Conservation (phyloP, 257 asterid species). For the Solanum chiquidenum region DNA sequence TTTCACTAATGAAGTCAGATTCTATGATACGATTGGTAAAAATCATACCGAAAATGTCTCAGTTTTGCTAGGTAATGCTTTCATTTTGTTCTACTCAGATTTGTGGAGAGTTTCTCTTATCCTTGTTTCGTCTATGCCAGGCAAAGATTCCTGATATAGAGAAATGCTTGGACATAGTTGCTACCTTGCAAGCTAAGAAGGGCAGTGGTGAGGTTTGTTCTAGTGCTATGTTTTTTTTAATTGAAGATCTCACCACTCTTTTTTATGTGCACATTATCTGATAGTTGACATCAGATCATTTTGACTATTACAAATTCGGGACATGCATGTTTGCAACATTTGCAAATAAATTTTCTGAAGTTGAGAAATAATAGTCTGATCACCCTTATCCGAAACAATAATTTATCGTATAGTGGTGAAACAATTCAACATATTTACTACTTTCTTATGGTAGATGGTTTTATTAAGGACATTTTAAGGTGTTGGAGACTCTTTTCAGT, state of each 20-base stretch:
- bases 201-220: constrained; percentile 80
- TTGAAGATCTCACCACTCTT: neutral
- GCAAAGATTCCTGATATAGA: constrained; percentile 94
- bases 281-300: neutral
- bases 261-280: neutral
- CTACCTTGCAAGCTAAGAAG: constrained; percentile 75
- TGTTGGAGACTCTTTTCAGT: neutral
- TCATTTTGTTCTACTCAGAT: neutral
- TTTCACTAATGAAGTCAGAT: neutral
- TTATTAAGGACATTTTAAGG: neutral
- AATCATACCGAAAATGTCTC: neutral
- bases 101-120: neutral
- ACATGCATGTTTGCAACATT: neutral
- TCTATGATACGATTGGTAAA: neutral
- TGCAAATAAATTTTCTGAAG: neutral
- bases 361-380: neutral
- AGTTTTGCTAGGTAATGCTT: neutral
- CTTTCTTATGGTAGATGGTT: neutral
- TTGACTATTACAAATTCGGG: neutral
- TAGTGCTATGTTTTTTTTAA: neutral
- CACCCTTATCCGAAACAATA: neutral
- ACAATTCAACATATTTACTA: neutral
- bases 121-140: constrained; percentile 20
- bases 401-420: neutral
- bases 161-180: constrained; percentile 75